Percentiles rank a stretch among this genome's conserved stretches.
These are phyloP conservation scores for Thymus quinquecostatus DNA, from an alignment of 257 asterid species.

Conservation along the genomic window DNA sequence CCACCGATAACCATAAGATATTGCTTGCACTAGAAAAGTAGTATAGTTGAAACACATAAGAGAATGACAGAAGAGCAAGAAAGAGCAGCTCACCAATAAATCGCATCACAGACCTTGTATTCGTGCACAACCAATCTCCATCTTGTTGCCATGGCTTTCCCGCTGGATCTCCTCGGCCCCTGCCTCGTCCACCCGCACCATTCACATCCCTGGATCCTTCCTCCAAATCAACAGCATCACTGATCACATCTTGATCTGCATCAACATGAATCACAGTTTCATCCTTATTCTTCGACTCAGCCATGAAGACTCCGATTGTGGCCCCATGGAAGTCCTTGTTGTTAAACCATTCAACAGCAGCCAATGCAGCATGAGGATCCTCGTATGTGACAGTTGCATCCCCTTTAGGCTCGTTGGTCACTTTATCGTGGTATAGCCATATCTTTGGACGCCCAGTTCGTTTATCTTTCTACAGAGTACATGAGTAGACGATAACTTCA, in stretches of 20 bases:
- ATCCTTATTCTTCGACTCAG: conserved; percentile 88
- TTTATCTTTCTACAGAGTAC: conserved; percentile 73
- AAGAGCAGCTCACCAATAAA: conserved; percentile 95
- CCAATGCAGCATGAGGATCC: conserved; percentile 98
- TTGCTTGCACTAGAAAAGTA: conserved; percentile 23
- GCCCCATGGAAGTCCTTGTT: conserved; percentile 95
- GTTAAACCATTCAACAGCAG: conserved; percentile 98
- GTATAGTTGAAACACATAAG: conserved; percentile 17
- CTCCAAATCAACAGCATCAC: conserved; percentile 53
- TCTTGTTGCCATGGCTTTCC: conserved; percentile 97
- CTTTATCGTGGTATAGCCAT: conserved; percentile 93
- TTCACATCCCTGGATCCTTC: conserved; percentile 57
- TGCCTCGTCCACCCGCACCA: conserved; percentile 80
- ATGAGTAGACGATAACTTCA: conserved; percentile 34
- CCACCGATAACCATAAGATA: conserved; percentile 41
- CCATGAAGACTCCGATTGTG: conserved; percentile 79
- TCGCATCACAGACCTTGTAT: conserved; percentile 99
- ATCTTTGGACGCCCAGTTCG: conserved; percentile 93
- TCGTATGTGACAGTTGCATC: conserved; percentile 98
- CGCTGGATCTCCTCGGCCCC: conserved; percentile 79
- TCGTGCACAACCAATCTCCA: conserved; percentile 94
- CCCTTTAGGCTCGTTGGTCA: conserved; percentile 93
- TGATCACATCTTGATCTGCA: conserved; percentile 43
- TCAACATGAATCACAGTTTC: conserved; percentile 46
- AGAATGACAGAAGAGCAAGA: conserved; percentile 52